phyloP scores from a whole-genome alignment of 768 basidiomycete species.

The Leccinum olivaceopallidum region DNA sequence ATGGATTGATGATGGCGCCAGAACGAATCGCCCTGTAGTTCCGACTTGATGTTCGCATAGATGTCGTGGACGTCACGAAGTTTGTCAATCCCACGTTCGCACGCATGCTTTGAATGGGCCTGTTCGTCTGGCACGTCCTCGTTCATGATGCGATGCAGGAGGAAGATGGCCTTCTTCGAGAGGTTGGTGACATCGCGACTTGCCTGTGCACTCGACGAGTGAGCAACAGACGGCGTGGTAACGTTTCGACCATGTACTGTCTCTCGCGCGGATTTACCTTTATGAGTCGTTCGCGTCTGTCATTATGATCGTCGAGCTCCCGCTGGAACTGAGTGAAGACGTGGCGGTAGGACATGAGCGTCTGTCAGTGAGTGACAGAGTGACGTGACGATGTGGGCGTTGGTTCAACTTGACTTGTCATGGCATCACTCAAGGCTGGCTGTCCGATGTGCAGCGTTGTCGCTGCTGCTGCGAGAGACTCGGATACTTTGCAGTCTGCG shows the following conservation, averaged over 20 bases:
- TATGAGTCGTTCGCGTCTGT: slow-evolving; percentile 86
- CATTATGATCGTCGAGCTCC: slow-evolving; percentile 81
- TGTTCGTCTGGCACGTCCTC: slow-evolving; percentile 36
- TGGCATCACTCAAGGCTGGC: slow-evolving; percentile 57
- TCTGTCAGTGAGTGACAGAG: slow-evolving; percentile 1
- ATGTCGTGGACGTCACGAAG: slow-evolving; percentile 64
- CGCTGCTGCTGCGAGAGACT: slow-evolving; percentile 40
- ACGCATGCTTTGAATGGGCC: slow-evolving; percentile 45
- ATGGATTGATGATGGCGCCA: slow-evolving; percentile 78
- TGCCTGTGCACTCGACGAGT: slow-evolving; percentile 42
- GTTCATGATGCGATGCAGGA: slow-evolving; percentile 73
- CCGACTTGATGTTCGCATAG: slow-evolving; percentile 60
- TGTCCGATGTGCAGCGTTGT: slow-evolving; percentile 81
- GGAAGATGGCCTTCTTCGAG: slow-evolving; percentile 93
- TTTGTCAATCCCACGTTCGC: slow-evolving; percentile 53
- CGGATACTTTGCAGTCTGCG: slow-evolving; percentile 14
- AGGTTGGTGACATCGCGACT: slow-evolving; percentile 88
- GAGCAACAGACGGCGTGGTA: neutral
- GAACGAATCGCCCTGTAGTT: slow-evolving; percentile 67
- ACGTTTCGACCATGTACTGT: slow-evolving; percentile 4
- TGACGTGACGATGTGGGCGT: slow-evolving; percentile 2
- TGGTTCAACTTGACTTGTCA: slow-evolving; percentile 15
- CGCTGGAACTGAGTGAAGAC: slow-evolving; percentile 64
- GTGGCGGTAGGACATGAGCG: slow-evolving; percentile 13
- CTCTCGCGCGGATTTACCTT: slow-evolving; percentile 54